Evolutionary conservation across 306 rosid species (phyloP).

Genomic region (Casuarina equisetifolia): DNA sequence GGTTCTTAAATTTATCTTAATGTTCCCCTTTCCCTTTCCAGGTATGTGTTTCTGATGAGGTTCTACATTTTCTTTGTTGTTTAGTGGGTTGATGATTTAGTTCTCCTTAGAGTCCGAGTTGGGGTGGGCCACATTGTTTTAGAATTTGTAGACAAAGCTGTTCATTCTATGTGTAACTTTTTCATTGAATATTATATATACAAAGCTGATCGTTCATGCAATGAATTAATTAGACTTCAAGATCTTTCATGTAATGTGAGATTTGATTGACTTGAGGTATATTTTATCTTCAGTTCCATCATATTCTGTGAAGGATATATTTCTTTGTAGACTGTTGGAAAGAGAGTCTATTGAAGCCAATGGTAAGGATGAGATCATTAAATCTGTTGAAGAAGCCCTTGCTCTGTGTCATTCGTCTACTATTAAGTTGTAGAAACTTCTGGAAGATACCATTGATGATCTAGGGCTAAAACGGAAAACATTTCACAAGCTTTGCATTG

Average conservation of each 20-base stretch:
- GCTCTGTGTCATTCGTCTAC: conserved; percentile 64
- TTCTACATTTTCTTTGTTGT: conserved; percentile 29
- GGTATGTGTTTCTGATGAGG: background rate
- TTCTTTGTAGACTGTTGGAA: conserved; percentile 81
- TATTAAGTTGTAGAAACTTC: conserved; percentile 46
- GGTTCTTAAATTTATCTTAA: conserved; percentile 16
- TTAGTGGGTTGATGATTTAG: conserved; percentile 80
- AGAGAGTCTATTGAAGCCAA: conserved; percentile 58
- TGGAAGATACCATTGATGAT: conserved; percentile 54
- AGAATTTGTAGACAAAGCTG: conserved; percentile 38
- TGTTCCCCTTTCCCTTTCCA: too few relatives aligned
- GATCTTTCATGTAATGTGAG: conserved; percentile 20
- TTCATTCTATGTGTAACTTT: conserved; percentile 53
- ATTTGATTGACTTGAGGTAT: conserved; percentile 35
- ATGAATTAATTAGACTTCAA: background rate
- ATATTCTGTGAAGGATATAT: conserved; percentile 72
- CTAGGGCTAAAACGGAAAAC: conserved; percentile 49
- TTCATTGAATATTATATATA: background rate
- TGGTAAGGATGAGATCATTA: conserved; percentile 37
- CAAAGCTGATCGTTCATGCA: background rate
- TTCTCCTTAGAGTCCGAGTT: conserved; percentile 69
- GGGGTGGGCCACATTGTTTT: conserved; percentile 64
- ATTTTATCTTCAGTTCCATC: conserved; percentile 64
- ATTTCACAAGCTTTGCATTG: conserved; percentile 46
- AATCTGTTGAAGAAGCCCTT: conserved; percentile 66